phyloP scores from a whole-genome alignment of 2,329 filamentous ascomycete genomes.

The Aspergillus vadensis region DNA sequence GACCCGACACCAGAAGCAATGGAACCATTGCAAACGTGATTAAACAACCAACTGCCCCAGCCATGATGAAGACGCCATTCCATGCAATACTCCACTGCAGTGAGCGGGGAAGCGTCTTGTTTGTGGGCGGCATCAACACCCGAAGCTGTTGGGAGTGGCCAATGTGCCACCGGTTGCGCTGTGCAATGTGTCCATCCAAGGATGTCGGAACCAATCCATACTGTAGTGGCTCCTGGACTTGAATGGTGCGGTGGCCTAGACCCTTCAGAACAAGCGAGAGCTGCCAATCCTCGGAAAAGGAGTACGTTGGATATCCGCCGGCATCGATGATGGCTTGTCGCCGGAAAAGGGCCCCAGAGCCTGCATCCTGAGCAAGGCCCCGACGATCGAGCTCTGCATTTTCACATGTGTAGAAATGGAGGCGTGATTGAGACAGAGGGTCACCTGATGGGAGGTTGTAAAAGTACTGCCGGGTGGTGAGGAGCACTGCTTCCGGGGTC shows the following conservation, averaged over 20 bases:
- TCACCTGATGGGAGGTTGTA: conserved; percentile 37
- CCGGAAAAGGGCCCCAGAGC: conserved; percentile 39
- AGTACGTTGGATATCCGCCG: conserved; percentile 38
- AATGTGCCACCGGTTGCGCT: conserved; percentile 42
- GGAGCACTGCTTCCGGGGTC: conserved; percentile 31
- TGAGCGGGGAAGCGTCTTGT: conserved; percentile 8
- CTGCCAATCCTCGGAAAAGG: conserved; percentile 40
- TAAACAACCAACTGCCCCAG: conserved; percentile 18
- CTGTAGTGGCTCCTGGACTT: conserved; percentile 37
- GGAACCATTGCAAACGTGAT: conserved; percentile 25
- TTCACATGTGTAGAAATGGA: conserved; percentile 37
- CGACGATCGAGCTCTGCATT: conserved; percentile 35
- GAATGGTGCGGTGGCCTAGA: conserved; percentile 31
- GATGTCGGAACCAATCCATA: conserved; percentile 38
- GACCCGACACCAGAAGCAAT: conserved; percentile 19
- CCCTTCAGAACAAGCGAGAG: conserved; percentile 36
- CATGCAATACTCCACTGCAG: conserved; percentile 26
- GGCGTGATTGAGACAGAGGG: conserved; percentile 33
- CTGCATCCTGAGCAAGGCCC: conserved; percentile 34
- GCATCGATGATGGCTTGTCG: conserved; percentile 32
- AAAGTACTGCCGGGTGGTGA: conserved; percentile 39
- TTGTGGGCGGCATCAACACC: conserved; percentile 16
- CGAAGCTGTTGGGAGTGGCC: conserved; percentile 33
- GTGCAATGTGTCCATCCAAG: conserved; percentile 38
- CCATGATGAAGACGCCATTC: conserved; percentile 26